A percentile compares a stretch with the other conserved stretches of the same genome.
Evolutionary conservation across 2,329 filamentous ascomycete genomes (phyloP).

Genomic region (Phaeosphaeria sp.): DNA sequence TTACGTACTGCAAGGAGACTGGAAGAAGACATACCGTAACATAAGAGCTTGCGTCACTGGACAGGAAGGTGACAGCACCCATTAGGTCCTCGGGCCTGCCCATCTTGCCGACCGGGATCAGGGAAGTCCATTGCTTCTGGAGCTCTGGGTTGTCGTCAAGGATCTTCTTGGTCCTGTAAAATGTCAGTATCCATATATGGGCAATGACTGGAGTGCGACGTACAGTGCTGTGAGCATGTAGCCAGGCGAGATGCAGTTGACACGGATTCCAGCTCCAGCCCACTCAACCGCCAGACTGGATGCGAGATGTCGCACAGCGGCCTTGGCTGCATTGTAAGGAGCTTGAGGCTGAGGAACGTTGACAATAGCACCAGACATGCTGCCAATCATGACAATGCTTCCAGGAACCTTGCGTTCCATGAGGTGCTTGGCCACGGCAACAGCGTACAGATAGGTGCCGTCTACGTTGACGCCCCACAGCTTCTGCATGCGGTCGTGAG

Average conservation of each 20-base stretch:
- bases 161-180: conserved; percentile 85
- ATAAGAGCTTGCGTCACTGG: conserved; percentile 71
- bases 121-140: conserved; percentile 85
- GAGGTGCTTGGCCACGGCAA: conserved; percentile 83
- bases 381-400: conserved; percentile 93
- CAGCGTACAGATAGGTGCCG: conserved; percentile 89
- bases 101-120: conserved; percentile 95
- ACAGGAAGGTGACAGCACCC: conserved; percentile 87
- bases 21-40: conserved; percentile 38
- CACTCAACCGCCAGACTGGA: conserved; percentile 92
- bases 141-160: conserved; percentile 91
- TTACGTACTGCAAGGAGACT: not conserved
- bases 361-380: conserved; percentile 92
- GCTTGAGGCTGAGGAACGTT: conserved; percentile 94
- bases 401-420: conserved; percentile 81
- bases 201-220: conserved; percentile 48
- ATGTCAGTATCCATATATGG: conserved; percentile 16
- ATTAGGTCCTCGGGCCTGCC: conserved; percentile 89
- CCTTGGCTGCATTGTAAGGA: conserved; percentile 93
- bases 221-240: conserved; percentile 96
- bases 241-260: conserved; percentile 93
- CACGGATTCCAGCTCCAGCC: conserved; percentile 84
- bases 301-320: conserved; percentile 87
- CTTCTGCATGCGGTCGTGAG: conserved; percentile 88
- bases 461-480: conserved; percentile 94